Percentiles rank a stretch among this genome's conserved stretches.
phyloP scores from a whole-genome alignment of 495 filamentous ascomycete species.

The Talaromyces trachyspermus region DNA sequence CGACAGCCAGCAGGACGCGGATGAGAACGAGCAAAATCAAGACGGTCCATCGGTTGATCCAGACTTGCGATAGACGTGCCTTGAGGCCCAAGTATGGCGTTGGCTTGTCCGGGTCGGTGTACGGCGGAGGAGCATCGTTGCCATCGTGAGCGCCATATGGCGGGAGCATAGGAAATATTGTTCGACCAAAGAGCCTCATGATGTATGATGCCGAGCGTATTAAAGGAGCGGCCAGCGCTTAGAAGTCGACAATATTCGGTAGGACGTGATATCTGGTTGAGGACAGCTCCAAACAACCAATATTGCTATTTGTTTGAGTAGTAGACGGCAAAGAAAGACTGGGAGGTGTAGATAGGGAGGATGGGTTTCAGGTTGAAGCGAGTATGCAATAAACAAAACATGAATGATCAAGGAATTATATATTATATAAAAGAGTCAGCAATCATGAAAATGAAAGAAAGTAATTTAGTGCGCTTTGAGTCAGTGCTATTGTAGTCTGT shows the following conservation, averaged over 20 bases:
- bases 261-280: too few relatives aligned
- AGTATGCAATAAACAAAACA: background rate
- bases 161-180: slow-evolving; percentile 37
- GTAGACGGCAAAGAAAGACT: background rate
- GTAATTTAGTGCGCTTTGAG: too few relatives aligned
- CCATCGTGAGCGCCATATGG: slow-evolving; percentile 38
- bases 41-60: slow-evolving; percentile 97
- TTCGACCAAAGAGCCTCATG: slow-evolving; percentile 8
- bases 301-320: too few relatives aligned
- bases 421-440: too few relatives aligned
- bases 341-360: background rate
- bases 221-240: slow-evolving; percentile 2
- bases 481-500: background rate
- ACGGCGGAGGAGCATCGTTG: slow-evolving; percentile 24
- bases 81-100: slow-evolving; percentile 91
- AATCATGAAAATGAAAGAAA: too few relatives aligned
- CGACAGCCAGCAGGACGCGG: slow-evolving; percentile 67
- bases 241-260: too few relatives aligned
- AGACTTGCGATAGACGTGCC: slow-evolving; percentile 85
- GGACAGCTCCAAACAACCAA: too few relatives aligned
- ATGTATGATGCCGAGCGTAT: background rate
- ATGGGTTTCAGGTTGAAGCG: background rate
- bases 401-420: too few relatives aligned
- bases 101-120: slow-evolving; percentile 60
- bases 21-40: slow-evolving; percentile 77